Base-by-base conservation (phyloP, 805 yeast genomes). In the Lipomyces starkeyi region DNA sequence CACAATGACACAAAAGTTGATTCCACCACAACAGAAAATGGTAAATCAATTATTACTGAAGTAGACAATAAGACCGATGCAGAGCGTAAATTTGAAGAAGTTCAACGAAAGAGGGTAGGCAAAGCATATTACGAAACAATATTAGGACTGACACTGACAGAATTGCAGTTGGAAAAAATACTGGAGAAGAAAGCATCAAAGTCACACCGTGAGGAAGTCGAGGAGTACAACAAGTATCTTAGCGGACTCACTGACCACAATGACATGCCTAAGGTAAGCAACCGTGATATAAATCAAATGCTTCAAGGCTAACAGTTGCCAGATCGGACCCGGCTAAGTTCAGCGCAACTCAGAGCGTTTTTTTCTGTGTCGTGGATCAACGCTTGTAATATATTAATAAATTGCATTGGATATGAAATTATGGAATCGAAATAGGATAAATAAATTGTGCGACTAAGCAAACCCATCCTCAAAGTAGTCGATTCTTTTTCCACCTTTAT, bases 391-490 rank as follows among this genome's bases (percentile, higher is more conserved):
- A 35, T 49, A 32, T 32, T 27, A 32, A 29, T 56, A n/a, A 25
- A 56, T 57, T 57, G 47, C 17, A 29, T 27, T 27, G 27, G n/a
- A 29, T 22, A 25, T n/a, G 29, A 54, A 54, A 8, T 13, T n/a
- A 34, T 32, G 37, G 13, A 22, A 34, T n/a, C 43, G 14, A 27
- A 9, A 25, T 25, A 25, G 27, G 27, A 25, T 25, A 2, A 25
- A 25, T 2, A 25, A 25, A 2, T 2, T 29, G 32, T 5, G 32
- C 32, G 32, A 80, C 74, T 75, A 87, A 96, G 97, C 91, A 14
- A 84, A 92, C 60, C 89, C 83, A 74, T 90, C 93, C 76, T 91
- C 97, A 74, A 82, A 88, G 74, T 87, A 87, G 69, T 89, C 93
- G 22, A 90, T 84, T 57, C 80, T 90, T 82, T 58, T 83, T 80